A percentile compares a stretch with the other conserved stretches of the same genome.
These are phyloP conservation scores for Xylariales sp. DNA, from an alignment of 2,329 filamentous ascomycete genomes.

Conservation along the genomic window DNA sequence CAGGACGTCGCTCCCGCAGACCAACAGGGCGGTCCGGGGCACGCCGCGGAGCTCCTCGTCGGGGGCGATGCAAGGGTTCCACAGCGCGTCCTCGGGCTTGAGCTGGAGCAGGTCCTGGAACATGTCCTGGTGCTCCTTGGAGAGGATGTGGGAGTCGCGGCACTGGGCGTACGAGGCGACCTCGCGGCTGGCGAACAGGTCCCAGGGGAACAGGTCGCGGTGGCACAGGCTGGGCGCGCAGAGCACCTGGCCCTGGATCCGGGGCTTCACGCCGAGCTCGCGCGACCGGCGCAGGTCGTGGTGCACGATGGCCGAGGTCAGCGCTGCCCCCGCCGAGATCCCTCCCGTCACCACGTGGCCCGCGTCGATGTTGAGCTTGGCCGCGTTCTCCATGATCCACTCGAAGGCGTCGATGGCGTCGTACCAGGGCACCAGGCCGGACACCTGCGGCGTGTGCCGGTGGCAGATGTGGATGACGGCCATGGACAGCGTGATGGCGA, in stretches of 20 bases:
- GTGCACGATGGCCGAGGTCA: conserved; percentile 27
- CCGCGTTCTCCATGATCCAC: conserved; percentile 39
- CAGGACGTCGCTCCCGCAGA: conserved; percentile 21
- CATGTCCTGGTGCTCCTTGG: conserved; percentile 26
- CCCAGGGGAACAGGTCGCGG: conserved; percentile 17
- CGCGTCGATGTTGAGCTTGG: conserved; percentile 31
- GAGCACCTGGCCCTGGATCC: conserved; percentile 39
- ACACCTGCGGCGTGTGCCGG: conserved; percentile 45
- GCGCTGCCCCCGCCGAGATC: conserved; percentile 36
- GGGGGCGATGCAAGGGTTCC: conserved; percentile 27
- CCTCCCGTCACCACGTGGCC: conserved; percentile 36
- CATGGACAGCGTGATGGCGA: conserved; percentile 31
- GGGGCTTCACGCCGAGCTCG: conserved; percentile 8
- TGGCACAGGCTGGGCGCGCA: conserved; percentile 38
- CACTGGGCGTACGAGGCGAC: conserved; percentile 34
- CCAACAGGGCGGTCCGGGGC: conserved; percentile 20
- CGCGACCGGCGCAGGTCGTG: conserved; percentile 32
- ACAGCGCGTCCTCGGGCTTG: conserved; percentile 19
- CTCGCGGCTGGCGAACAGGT: conserved; percentile 28
- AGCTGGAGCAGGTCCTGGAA: conserved; percentile 16
- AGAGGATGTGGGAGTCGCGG: conserved; percentile 38
- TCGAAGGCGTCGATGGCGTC: conserved; percentile 46
- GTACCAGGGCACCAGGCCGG: conserved; percentile 40
- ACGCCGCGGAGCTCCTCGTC: conserved; percentile 17
- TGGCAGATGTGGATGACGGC: conserved; percentile 48